Evolutionary conservation across 139 green algal genomes (phyloP).

Genomic region (Volvox reticuliferus): DNA sequence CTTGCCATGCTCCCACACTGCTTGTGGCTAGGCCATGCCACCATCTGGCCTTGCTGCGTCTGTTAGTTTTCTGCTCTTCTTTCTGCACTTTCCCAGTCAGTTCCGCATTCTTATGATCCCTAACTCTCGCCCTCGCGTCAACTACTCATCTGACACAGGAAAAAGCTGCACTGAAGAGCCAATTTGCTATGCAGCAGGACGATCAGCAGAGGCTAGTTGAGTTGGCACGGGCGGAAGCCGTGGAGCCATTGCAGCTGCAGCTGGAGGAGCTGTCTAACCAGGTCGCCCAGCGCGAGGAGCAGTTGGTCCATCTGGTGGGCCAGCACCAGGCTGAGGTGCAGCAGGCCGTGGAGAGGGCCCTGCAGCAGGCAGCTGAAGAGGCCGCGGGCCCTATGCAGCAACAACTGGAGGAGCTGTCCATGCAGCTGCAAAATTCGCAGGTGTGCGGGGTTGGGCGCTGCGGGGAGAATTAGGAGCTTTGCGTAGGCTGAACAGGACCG

Average conservation of each 20-base stretch:
- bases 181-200: neutral
- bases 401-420: constrained; percentile 39
- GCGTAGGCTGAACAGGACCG: too few species aligned
- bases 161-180: neutral
- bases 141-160: neutral
- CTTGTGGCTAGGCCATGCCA: too few species aligned
- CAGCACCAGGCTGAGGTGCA: constrained; percentile 20
- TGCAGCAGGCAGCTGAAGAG: neutral
- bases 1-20: too few species aligned
- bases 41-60: too few species aligned
- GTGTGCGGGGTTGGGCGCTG: neutral
- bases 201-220: neutral
- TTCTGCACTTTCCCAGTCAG: too few species aligned
- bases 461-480: too few species aligned
- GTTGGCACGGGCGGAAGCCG: neutral
- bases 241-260: constrained; percentile 13
- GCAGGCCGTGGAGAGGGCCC: neutral
- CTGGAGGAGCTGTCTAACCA: constrained; percentile 26
- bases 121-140: too few species aligned
- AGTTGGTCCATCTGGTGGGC: neutral
- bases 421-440: constrained; percentile 47
- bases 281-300: neutral
- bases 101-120: too few species aligned
- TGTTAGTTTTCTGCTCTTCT: too few species aligned
- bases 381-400: neutral